phyloP scores from a whole-genome alignment of 169 alveolate species.

The Plasmodium inui region DNA sequence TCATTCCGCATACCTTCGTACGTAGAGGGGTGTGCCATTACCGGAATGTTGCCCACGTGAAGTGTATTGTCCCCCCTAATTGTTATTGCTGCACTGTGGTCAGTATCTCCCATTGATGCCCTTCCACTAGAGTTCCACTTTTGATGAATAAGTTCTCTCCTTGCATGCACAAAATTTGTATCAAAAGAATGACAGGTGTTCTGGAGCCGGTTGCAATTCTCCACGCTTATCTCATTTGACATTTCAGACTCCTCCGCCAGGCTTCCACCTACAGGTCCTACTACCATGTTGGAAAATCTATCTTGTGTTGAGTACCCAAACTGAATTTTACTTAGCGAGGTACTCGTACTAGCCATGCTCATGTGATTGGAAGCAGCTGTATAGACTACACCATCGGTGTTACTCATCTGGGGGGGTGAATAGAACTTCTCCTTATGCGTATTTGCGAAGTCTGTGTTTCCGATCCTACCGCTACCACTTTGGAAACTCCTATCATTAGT shows the following conservation, averaged over 20 bases:
- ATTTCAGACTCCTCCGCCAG: not conserved
- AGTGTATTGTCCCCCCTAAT: not conserved
- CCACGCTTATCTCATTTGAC: not conserved
- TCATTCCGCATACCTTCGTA: not conserved
- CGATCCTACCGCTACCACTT: not conserved
- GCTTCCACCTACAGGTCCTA: not conserved
- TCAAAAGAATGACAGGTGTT: not conserved
- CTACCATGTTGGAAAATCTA: not conserved
- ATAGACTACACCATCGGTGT: not conserved
- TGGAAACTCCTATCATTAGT: not conserved
- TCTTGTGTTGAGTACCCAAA: not conserved
- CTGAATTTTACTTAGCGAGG: not conserved
- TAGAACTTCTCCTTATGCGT: not conserved
- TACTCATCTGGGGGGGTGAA: not conserved
- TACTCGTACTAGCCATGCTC: not conserved
- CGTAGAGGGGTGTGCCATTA: not conserved
- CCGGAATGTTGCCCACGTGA: not conserved
- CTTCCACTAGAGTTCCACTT: not conserved
- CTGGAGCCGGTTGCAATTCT: not conserved
- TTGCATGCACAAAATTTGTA: not conserved
- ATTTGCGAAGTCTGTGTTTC: not conserved
- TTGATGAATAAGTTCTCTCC: not conserved
- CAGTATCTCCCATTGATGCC: not conserved
- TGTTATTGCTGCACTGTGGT: not conserved
- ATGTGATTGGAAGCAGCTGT: not conserved